These are phyloP conservation scores for Erythrophleum fordii DNA, from an alignment of 306 rosid genomes.

Conservation along the genomic window DNA sequence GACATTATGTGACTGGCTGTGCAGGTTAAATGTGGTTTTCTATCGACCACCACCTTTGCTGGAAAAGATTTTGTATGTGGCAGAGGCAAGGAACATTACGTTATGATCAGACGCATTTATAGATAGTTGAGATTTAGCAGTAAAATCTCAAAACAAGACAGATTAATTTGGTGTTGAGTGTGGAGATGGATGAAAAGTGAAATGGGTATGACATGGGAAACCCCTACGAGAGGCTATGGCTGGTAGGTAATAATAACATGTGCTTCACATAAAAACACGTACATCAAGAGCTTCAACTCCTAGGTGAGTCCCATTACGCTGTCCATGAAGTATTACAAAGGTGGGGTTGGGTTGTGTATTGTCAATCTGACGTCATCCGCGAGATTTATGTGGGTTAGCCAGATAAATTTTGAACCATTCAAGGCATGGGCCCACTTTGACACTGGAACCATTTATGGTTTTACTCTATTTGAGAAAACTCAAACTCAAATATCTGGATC, in stretches of 20 bases:
- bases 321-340: neutral
- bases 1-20: constrained; percentile 4
- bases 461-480: neutral
- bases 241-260: neutral
- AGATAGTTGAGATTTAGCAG: neutral
- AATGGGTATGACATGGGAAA: neutral
- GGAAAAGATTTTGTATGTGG: neutral
- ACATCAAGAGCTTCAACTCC: neutral
- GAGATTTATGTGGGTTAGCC: neutral
- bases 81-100: neutral
- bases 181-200: neutral
- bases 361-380: constrained; percentile 28
- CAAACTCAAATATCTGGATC: neutral
- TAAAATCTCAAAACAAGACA: neutral
- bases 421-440: constrained; percentile 25
- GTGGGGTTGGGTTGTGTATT: neutral
- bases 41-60: constrained; percentile 31
- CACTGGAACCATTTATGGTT: neutral
- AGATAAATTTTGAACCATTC: neutral
- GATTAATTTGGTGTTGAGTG: neutral
- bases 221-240: neutral
- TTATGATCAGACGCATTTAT: constrained; percentile 19
- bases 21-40: constrained; percentile 38
- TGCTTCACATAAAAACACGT: neutral
- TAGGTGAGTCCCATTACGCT: neutral